Base-by-base conservation (phyloP, 208 protist species). In the Crithidia mellificae region DNA sequence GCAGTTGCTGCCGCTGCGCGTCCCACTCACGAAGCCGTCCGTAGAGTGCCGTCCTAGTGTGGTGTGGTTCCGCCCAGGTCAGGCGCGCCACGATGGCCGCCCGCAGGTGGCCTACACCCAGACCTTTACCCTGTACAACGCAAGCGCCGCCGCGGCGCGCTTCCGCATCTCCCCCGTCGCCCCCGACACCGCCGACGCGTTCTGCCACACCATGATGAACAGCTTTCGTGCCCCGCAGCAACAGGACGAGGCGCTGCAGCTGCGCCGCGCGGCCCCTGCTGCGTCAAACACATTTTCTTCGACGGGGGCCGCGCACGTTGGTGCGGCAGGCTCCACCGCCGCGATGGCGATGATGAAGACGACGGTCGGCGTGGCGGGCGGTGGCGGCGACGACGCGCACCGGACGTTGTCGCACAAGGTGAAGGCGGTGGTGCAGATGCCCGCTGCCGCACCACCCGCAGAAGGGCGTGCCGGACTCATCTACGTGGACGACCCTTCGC, bases 61-160 rank as follows among this genome's bases (percentile, higher is more conserved):
- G n/a, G 55, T 92, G 22, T 91, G 85, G 82, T 96, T 96, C 69
- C 72, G 68, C 52, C 91, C 88, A 1, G 86, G 88, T n/a, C 86
- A 93, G 68, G 62, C 65, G 32, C 58, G 79, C 32, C 87, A 91
- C 74, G 91, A 96, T 55, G 91, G 91, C 49, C 78, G 88, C 36
- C 79, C 47, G 24, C 91, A 96, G 72, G 84, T 81, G 27, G 54
- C 65, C 14, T 88, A 91, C 63, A 50, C 69, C 29, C 91, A 90
- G 46, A 77, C 55, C 27, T 59, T 96, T 53, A 77, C 68, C 22
- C 65, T 93, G 49, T 64, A 75, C 74, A 96, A 90, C 69, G 65
- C 64, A 24, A 72, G 75, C 24, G 25, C 77, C 27, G 76, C 63
- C 25, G 27, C 72, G 9, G 85, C 91, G 24, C 53, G 38, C 39